These are phyloP conservation scores for Wickerhamomyces sp. DNA, from an alignment of 1,139 yeast genomes.

Conservation along the genomic window DNA sequence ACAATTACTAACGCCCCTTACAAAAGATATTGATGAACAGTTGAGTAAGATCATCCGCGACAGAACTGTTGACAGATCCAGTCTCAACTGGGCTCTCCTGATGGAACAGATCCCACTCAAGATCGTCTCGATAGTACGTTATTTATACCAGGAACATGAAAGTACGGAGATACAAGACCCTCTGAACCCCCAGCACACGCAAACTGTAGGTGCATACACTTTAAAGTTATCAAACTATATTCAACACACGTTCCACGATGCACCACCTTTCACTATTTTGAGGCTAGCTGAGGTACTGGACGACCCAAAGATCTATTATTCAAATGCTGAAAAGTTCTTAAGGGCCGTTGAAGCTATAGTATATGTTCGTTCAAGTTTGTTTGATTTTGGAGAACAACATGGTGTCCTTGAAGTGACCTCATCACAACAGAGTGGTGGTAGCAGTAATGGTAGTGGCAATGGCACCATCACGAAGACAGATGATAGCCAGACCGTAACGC, in stretches of 20 bases:
- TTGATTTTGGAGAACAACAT: slow-evolving; percentile 24
- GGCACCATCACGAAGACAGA: slow-evolving; percentile 6
- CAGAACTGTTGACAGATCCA: slow-evolving; percentile 2
- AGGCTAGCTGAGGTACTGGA: slow-evolving; percentile 50
- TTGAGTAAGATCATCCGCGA: slow-evolving; percentile 7
- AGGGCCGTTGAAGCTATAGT: slow-evolving; percentile 31
- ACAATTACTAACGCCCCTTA: no score
- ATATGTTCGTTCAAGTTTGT: slow-evolving; percentile 28
- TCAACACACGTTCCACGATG: slow-evolving; percentile 25
- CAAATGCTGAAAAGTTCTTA: slow-evolving; percentile 31
- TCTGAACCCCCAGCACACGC: slow-evolving; percentile 2
- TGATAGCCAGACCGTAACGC: slow-evolving; percentile 27
- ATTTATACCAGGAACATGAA: slow-evolving; percentile 2
- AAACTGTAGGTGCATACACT: slow-evolving; percentile 20
- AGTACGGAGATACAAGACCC: slow-evolving; percentile 7
- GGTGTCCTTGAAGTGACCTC: no score
- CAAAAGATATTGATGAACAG: slow-evolving; percentile 3
- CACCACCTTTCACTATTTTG: slow-evolving; percentile 56
- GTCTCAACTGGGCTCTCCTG: slow-evolving; percentile 5
- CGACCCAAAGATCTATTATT: slow-evolving; percentile 36
- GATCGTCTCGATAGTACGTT: slow-evolving; percentile 4
- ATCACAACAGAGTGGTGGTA: not conserved
- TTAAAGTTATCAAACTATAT: slow-evolving; percentile 24
- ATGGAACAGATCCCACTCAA: slow-evolving; percentile 2
- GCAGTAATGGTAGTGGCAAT: slow-evolving; percentile 1